Evolutionary conservation across 129 eudicot species (phyloP), one percentile per base, ranked within the genome.

Genomic region (Dittrichia graveolens): DNA sequence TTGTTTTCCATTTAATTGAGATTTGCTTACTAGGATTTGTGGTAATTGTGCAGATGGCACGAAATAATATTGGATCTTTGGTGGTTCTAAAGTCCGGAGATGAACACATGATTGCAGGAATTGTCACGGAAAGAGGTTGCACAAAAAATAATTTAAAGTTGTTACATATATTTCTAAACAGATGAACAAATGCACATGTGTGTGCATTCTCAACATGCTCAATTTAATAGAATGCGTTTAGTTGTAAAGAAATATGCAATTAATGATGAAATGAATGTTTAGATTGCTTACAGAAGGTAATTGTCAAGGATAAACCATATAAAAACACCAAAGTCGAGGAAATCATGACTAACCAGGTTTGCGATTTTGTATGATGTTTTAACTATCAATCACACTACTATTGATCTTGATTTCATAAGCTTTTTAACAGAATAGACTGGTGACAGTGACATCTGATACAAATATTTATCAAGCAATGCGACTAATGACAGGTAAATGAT

Each of bases 71-170:
- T 34, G 96, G 98, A 65, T 94, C 96, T 14, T 80, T 94, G 75
- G 96, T 94, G 76, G 98, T 94, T 70, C 80, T 94, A 13, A 87
- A 84, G 81, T 92, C 96, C 5, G 98, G 98, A 72, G 82, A 90
- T 40, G 76, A 80, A 24, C 89, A 94, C 14, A 78, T 67, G 64
- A 86, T 93, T 35, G 98, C 91, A 69, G 96, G 96, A 66, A 93
- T 93, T 63, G 49, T 89, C 66, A 89, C 96, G 12, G 98, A 89
- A 69, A 79, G 96, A 93, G 96, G 98, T 93, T n/a, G n/a, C n/a
- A n/a, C n/a, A n/a, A n/a, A n/a, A n/a, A n/a, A n/a, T n/a, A n/a
- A n/a, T n/a, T n/a, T n/a, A n/a, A n/a, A n/a, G n/a, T n/a, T n/a
- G n/a, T n/a, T n/a, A 31, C 69, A 38, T 74, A 11, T 49, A 15